Percentiles rank a stretch among this genome's conserved stretches.
These are phyloP conservation scores for Geranium brycei DNA, from an alignment of 345 rosid species.

Conservation along the genomic window DNA sequence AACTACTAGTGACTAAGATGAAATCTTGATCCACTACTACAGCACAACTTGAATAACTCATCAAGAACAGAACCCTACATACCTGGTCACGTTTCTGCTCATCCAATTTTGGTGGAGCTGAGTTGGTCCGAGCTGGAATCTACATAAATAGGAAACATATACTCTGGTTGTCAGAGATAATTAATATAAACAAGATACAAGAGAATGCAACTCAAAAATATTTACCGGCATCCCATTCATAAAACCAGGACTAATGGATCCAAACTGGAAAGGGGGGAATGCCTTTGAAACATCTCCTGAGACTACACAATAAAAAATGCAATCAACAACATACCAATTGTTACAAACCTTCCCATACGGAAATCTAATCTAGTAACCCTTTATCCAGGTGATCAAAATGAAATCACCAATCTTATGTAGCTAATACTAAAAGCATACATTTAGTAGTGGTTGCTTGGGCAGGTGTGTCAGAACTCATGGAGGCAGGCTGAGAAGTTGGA, in stretches of 20 bases:
- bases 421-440: constrained; percentile 22
- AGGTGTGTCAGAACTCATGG: constrained; percentile 33
- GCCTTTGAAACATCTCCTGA: constrained; percentile 58
- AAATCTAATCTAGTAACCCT: neutral
- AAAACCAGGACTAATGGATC: constrained; percentile 63
- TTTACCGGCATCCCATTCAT: constrained; percentile 72
- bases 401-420: neutral
- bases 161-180: constrained; percentile 1
- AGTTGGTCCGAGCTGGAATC: constrained; percentile 94
- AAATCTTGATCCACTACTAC: neutral
- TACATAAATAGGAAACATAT: constrained; percentile 11
- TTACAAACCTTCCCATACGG: too few species aligned
- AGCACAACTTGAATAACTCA: neutral
- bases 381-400: neutral
- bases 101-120: constrained; percentile 95
- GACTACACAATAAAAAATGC: constrained; percentile 13
- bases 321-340: neutral
- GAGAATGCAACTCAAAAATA: neutral
- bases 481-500: constrained; percentile 63
- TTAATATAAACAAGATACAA: neutral
- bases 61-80: constrained; percentile 3
- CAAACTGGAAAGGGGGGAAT: constrained; percentile 61
- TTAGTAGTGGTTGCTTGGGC: constrained; percentile 34
- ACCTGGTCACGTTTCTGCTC: constrained; percentile 96
- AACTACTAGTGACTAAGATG: neutral